phyloP scores from a whole-genome alignment of 1,284 basidiomycete genomes.

The Paramarasmius palmivorus region DNA sequence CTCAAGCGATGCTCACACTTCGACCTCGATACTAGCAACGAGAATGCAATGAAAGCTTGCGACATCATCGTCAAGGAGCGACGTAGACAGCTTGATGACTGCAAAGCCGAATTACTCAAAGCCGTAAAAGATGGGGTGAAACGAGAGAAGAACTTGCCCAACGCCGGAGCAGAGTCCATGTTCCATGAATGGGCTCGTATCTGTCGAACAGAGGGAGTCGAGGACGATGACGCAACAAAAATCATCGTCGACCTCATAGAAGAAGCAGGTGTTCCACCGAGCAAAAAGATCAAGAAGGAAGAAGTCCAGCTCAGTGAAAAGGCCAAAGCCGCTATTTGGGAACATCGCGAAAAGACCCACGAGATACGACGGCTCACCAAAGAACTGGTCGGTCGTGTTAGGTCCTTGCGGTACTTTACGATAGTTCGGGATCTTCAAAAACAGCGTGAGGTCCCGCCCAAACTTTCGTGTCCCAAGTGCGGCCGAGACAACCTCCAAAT shows the following conservation, averaged over 20 bases:
- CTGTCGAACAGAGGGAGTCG: conserved; percentile 66
- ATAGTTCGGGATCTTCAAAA: conserved; percentile 88
- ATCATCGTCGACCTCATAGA: conserved; percentile 62
- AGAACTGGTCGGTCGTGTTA: conserved; percentile 85
- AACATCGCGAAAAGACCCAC: conserved; percentile 84
- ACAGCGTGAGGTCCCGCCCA: conserved; percentile 56
- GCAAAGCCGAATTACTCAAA: conserved; percentile 71
- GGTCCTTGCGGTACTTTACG: conserved; percentile 88
- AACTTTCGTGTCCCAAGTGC: conserved; percentile 66
- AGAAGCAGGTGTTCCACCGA: conserved; percentile 53
- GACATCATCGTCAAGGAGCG: conserved; percentile 88
- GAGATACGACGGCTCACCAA: conserved; percentile 81
- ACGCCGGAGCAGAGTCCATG: conserved; percentile 68
- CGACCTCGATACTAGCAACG: conserved; percentile 77
- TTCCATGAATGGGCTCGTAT: conserved; percentile 77
- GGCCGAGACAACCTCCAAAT: conserved; percentile 55
- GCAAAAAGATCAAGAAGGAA: conserved; percentile 57
- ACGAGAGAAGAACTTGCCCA: conserved; percentile 66
- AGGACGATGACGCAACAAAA: conserved; percentile 74
- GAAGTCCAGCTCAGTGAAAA: conserved; percentile 54
- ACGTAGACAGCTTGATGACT: conserved; percentile 75
- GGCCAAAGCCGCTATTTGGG: conserved; percentile 71
- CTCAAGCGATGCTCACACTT: conserved; percentile 94
- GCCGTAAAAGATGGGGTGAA: conserved; percentile 68
- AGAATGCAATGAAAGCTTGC: conserved; percentile 87